A percentile compares a stretch with the other conserved stretches of the same genome.
phyloP scores from a whole-genome alignment of 208 protist species.

The Trichomonas vaginalis region DNA sequence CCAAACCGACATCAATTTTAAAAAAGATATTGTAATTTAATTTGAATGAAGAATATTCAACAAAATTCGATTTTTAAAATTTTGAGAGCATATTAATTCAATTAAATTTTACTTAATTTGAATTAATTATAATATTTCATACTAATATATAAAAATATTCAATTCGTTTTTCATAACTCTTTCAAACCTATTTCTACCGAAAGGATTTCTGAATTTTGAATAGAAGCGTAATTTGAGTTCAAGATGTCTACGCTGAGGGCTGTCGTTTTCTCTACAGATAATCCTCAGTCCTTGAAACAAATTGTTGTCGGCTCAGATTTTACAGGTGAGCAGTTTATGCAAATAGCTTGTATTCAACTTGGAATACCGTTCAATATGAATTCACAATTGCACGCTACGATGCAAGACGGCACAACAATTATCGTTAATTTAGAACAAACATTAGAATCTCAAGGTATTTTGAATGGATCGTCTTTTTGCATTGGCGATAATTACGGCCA shows the following conservation, averaged over 20 bases:
- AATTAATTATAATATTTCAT: too few relatives aligned
- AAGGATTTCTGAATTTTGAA: too few relatives aligned
- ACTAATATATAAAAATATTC: too few relatives aligned
- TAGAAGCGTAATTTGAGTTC: too few relatives aligned
- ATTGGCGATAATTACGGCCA: neutral
- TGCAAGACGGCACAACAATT: neutral
- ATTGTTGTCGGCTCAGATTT: neutral
- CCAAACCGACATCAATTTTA: too few relatives aligned
- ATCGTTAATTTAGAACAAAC: neutral
- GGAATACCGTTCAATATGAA: neutral
- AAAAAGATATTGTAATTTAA: too few relatives aligned
- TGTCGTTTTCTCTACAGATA: neutral
- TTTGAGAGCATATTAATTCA: too few relatives aligned
- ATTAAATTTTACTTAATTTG: too few relatives aligned
- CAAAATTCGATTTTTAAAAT: too few relatives aligned
- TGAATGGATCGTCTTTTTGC: neutral
- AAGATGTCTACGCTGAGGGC: neutral
- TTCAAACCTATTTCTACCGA: too few relatives aligned
- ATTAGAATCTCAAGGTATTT: neutral
- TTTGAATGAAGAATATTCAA: too few relatives aligned
- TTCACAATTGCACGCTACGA: neutral
- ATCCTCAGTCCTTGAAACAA: neutral
- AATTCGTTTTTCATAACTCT: too few relatives aligned
- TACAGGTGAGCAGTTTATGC: neutral
- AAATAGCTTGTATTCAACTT: neutral